Percentiles rank a stretch among this genome's conserved stretches.
Evolutionary conservation across 306 rosid species (phyloP).

Genomic region (apple (Malus domestica)): ASM211411v1 NC_041803.1:8497501-8498000

Average conservation of each 20-base stretch:
- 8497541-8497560: not conserved
- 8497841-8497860: not conserved
- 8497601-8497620: not conserved
- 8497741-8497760: too few species aligned
- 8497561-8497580: not conserved
- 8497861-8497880: not conserved
- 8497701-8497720: fast-evolving
- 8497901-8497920: not conserved
- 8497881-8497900: not conserved
- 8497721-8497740: fast-evolving
- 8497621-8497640: fast-evolving
- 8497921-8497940: not conserved
- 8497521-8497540: not conserved
- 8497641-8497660: fast-evolving
- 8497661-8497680: fast-evolving
- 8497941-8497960: not conserved
- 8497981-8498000: not conserved
- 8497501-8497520: not conserved
- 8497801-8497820: not conserved
- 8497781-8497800: not conserved
- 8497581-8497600: too few species aligned
- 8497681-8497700: too few species aligned
- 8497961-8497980: not conserved
- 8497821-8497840: not conserved
- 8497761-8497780: too few species aligned